Evolutionary conservation across 129 eudicot species (phyloP).

Genomic region (Flaveria linearis): DNA sequence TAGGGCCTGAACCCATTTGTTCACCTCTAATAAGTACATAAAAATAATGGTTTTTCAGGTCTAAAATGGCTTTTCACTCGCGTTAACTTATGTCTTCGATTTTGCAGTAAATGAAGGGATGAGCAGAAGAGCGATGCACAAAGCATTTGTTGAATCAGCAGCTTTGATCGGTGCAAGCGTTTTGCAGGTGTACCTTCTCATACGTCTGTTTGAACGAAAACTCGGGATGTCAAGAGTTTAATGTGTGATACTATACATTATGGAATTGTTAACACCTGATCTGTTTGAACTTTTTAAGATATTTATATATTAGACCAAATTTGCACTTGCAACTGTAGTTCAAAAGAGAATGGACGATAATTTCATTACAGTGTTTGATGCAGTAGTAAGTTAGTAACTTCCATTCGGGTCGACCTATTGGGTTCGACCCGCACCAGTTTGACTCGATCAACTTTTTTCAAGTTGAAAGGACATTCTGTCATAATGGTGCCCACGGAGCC

Average conservation of each 20-base stretch:
- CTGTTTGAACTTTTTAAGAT: constrained; percentile 22
- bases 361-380: background rate
- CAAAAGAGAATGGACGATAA: constrained; percentile 18
- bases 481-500: background rate
- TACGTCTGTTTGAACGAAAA: constrained; percentile 75
- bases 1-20: background rate
- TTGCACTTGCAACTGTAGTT: constrained; percentile 30
- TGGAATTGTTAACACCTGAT: constrained; percentile 19
- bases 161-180: constrained; percentile 71
- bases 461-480: background rate
- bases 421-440: background rate
- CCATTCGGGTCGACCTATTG: background rate
- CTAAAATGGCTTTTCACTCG: background rate
- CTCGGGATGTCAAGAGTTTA: constrained; percentile 73
- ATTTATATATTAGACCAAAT: constrained; percentile 20
- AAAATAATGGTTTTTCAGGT: background rate
- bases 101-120: constrained; percentile 81
- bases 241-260: constrained; percentile 10
- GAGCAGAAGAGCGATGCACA: constrained; percentile 86
- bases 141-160: constrained; percentile 78
- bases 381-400: background rate
- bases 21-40: background rate
- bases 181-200: constrained; percentile 79
- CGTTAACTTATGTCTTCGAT: background rate
- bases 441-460: background rate